Evolutionary conservation across 139 green algal genomes (phyloP).

Genomic region (Chlamydomonas sp.): DNA sequence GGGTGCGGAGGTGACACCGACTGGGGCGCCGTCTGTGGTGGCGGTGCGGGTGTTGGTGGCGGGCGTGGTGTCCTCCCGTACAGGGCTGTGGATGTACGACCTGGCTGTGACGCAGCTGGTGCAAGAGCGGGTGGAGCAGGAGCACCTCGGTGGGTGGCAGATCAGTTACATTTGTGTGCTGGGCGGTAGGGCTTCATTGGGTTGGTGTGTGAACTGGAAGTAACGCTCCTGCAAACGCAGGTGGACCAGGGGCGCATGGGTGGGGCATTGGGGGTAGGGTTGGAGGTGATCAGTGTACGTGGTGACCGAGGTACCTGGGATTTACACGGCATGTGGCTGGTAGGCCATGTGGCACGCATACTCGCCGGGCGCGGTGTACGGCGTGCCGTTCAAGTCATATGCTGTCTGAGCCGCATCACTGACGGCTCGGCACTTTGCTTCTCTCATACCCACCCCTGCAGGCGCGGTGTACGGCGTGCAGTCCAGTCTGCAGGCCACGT

Average conservation of each 20-base stretch:
- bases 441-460: slow-evolving; percentile 11
- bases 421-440: not conserved
- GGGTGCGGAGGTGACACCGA: not conserved
- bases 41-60: slow-evolving; percentile 64
- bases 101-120: slow-evolving; percentile 84
- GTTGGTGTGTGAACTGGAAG: not conserved
- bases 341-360: not conserved
- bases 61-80: slow-evolving; percentile 73
- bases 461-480: slow-evolving; percentile 83
- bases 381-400: too few species aligned
- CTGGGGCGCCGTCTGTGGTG: not conserved
- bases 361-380: too few species aligned
- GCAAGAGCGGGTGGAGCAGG: slow-evolving; percentile 65
- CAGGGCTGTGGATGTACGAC: slow-evolving; percentile 88
- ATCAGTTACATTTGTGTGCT: not conserved
- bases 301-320: too few species aligned
- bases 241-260: too few species aligned
- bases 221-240: too few species aligned
- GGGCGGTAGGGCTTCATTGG: not conserved
- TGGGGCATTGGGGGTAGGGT: too few species aligned
- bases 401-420: too few species aligned
- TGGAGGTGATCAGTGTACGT: too few species aligned
- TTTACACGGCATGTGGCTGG: not conserved
- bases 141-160: slow-evolving; percentile 56
- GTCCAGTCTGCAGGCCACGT: slow-evolving; percentile 73